Evolutionary conservation across 495 filamentous ascomycete species (phyloP).

Genomic region (Penicillium steckii): DNA sequence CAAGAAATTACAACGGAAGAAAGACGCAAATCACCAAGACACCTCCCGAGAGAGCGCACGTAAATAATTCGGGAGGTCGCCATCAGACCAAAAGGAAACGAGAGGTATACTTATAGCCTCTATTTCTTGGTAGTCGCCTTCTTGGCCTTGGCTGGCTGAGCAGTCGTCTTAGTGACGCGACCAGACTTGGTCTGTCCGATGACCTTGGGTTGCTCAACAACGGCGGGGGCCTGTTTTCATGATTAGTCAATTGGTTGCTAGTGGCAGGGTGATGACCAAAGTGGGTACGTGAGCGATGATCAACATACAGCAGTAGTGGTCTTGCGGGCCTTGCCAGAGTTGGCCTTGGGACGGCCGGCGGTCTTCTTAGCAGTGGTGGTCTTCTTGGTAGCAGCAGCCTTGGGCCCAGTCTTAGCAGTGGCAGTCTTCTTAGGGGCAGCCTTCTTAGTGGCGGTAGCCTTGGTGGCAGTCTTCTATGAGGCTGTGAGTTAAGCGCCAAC

Average conservation of each 20-base stretch:
- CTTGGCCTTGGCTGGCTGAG: conserved; percentile 53
- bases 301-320: conserved; percentile 43
- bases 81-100: conserved; percentile 20
- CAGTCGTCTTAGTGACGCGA: conserved; percentile 75
- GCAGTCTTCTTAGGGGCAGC: conserved; percentile 47
- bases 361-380: conserved; percentile 32
- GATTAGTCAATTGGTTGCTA: conserved; percentile 1
- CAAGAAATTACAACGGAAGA: conserved; percentile 34
- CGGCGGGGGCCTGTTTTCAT: conserved; percentile 56
- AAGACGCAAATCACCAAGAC: conserved; percentile 18
- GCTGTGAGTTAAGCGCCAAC: not conserved
- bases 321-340: conserved; percentile 57
- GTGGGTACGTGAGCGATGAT: not conserved
- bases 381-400: conserved; percentile 30
- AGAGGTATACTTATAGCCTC: conserved; percentile 5
- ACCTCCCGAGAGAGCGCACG: conserved; percentile 30
- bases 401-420: conserved; percentile 17
- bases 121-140: conserved; percentile 61
- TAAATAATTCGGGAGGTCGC: conserved; percentile 22
- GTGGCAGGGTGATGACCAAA: conserved; percentile 1
- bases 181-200: conserved; percentile 89
- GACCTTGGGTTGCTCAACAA: conserved; percentile 71
- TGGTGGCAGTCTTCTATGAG: conserved; percentile 33
- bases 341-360: conserved; percentile 43
- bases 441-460: conserved; percentile 42